Base-by-base conservation (phyloP, 208 protist genomes). In the Trypanosoma rangeli region DNA sequence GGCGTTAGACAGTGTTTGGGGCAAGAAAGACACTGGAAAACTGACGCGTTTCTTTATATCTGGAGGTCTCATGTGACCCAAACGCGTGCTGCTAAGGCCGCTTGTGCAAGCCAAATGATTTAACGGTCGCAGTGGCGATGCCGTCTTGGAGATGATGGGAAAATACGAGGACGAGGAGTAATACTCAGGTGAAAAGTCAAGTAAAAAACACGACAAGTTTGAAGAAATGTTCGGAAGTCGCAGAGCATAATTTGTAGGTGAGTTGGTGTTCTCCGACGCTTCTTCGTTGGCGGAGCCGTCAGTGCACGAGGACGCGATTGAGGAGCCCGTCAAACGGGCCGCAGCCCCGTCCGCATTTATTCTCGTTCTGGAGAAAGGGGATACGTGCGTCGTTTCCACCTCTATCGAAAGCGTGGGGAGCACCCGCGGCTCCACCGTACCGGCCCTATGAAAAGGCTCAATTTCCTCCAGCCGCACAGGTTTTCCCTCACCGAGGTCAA, bases 401-500 rank as follows among this genome's bases (percentile, higher is more conserved):
- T 58, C 53, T 18, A 35, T 22, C 33, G 64, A 13, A 35, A 74
- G 61, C n/a, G 28, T 22, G 20, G 67, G 60, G 28, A 63, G 22
- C 15, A 59, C 31, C 26, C 13, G 29, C 22, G 69, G 69, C 35
- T 63, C 16, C 37, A 68, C 69, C 28, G 39, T 18, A 29, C 13
- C n/a, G 8, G 33, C 18, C 9, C 22, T 39, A 31, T 35, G 20
- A 22, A 73, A 33, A 0, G 50, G 31, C 13, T 73, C 68, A 65
- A 73, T 65, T 50, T 73, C 58, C 28, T 26, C 12, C 33, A 73
- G 16, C 35, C 18, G 8, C 58, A 73, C 68, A 5, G 28, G 68
- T 33, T 49, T 73, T 24, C 68, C 68, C 15, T 58, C 26, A 57
- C 68, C 68, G 20, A 64, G 37, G 24, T 44, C 68, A 66, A 73